phyloP scores from a whole-genome alignment of 78 protist species.

The Anaeramoeba flamelloides region DNA sequence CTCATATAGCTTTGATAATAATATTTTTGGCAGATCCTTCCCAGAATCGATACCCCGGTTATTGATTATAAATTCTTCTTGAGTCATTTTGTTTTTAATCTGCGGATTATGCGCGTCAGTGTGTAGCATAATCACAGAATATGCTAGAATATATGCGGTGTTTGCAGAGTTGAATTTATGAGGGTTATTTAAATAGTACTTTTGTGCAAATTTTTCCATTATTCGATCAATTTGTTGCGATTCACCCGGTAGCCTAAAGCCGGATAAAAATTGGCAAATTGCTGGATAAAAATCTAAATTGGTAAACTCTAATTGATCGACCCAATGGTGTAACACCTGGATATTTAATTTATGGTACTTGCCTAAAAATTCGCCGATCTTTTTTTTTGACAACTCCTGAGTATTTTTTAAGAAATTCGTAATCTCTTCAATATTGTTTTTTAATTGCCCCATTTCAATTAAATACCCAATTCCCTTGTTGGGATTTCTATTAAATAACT shows the following conservation, averaged over 20 bases:
- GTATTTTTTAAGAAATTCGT: background rate
- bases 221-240: conserved; percentile 64
- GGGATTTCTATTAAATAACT: background rate
- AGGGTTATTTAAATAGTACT: conserved; percentile 25
- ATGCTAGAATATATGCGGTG: conserved; percentile 20
- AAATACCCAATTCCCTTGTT: background rate
- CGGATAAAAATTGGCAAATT: conserved; percentile 6
- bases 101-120: conserved; percentile 16
- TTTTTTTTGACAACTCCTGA: background rate
- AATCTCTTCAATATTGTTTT: background rate
- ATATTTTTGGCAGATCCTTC: background rate
- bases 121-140: conserved; percentile 27
- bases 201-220: conserved; percentile 2
- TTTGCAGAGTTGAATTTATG: conserved; percentile 3
- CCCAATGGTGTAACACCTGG: background rate
- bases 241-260: conserved; percentile 28
- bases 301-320: background rate
- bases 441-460: background rate
- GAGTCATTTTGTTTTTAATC: conserved; percentile 12
- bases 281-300: background rate
- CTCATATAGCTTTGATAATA: background rate
- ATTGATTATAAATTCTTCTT: conserved; percentile 13
- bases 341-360: background rate
- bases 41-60: conserved; percentile 10
- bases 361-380: background rate